Base-by-base conservation (phyloP, 2,329 filamentous ascomycete species). In the Curvularia spicifera region DNA sequence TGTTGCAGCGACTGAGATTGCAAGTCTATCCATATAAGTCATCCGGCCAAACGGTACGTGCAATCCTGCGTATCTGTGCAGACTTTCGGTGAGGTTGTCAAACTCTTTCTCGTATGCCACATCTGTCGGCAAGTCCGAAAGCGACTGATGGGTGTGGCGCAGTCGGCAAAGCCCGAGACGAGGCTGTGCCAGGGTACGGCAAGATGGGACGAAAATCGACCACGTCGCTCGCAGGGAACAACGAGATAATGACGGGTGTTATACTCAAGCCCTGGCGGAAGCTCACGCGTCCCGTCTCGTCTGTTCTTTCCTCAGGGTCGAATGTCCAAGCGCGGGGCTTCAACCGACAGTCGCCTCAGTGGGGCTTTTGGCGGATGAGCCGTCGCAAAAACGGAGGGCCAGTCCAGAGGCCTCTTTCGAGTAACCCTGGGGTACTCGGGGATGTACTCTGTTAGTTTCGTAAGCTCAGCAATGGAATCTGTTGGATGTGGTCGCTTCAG, bases 1-100 rank as follows among this genome's bases (percentile, higher is more conserved):
- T 63, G 57, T 57, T 57, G 61, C 66, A 72, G 69, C 66, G 62
- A 70, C 69, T 65, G 49, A 65, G 64, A 65, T 59, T 57, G 65
- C 57, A 67, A 66, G 70, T 64, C 63, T 53, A 64, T 60, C 49
- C 60, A 72, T 75, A 70, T 74, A 76, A 76, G 63, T 60, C 43
- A 59, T 51, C 54, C 59, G 62, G 65, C 64, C 57, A 66, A 56
- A 71, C 67, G 57, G 59, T 68, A 71, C 62, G 65, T 60, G 62
- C 68, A 66, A 60, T 59, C 57, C 51, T 63, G 65, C 66, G 65
- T 68, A 42, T 51, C 61, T 40, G 35, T 66, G 65, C 65, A 70
- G 63, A 72, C 60, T 71, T 56, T 68, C 67, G 71, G 72, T 74
- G 68, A 70, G 61, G 60, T 58, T 62, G 53, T 65, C 59, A 54